Percentiles rank a stretch among this genome's conserved stretches.
phyloP scores from a whole-genome alignment of 345 rosid genomes.

The Clausena lansium region DNA sequence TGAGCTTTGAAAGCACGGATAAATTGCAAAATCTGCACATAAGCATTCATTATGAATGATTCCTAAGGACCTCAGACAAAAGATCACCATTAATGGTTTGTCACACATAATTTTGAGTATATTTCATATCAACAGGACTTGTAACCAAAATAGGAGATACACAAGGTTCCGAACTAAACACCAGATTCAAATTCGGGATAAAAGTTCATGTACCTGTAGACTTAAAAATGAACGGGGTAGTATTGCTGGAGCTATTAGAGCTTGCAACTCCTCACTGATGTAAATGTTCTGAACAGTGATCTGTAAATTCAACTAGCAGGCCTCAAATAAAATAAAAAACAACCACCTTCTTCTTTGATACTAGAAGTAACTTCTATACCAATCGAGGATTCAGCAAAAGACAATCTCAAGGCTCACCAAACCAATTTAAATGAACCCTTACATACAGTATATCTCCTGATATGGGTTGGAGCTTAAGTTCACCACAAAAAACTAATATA shows the following conservation, averaged over 20 bases:
- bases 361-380: not conserved
- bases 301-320: conserved; percentile 42
- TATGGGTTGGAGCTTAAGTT: no score
- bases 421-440: no score
- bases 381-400: not conserved
- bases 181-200: not conserved
- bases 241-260: conserved; percentile 82
- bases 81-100: not conserved
- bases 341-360: not conserved
- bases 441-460: no score
- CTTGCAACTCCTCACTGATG: conserved; percentile 76
- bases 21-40: conserved; percentile 76
- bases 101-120: not conserved
- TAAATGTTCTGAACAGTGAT: conserved; percentile 67
- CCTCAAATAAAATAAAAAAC: conserved; percentile 1
- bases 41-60: not conserved
- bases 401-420: not conserved
- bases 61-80: not conserved
- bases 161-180: not conserved
- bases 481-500: no score
- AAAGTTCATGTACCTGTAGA: conserved; percentile 53
- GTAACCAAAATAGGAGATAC: not conserved
- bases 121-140: not conserved
- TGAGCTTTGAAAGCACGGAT: conserved; percentile 71
- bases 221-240: conserved; percentile 74